Evolutionary conservation across 208 protist species (phyloP).

Genomic region (Zelonia costaricensis): DNA sequence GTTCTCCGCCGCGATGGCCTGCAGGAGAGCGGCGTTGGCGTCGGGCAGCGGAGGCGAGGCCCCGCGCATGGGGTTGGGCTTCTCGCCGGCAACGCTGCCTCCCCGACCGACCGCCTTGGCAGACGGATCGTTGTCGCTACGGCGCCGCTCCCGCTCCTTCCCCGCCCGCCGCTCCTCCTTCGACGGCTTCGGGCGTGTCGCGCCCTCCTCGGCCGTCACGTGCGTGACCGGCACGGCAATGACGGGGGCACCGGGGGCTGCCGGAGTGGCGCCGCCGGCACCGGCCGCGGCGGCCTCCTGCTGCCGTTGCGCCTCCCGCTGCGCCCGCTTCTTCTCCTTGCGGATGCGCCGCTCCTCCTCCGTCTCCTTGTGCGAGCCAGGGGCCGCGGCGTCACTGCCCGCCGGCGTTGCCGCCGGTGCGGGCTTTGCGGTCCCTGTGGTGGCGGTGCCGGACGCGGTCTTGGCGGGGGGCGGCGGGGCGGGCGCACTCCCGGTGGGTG

Average conservation of each 20-base stretch:
- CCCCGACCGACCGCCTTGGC: no score
- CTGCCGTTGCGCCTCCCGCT: conserved; percentile 41
- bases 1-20: conserved; percentile 59
- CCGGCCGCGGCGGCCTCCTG: conserved; percentile 17
- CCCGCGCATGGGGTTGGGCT: not conserved
- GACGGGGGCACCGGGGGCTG: conserved; percentile 8
- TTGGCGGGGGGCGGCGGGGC: not conserved
- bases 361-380: conserved; percentile 53
- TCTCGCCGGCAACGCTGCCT: no score
- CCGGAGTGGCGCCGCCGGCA: not conserved
- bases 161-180: conserved; percentile 23
- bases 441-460: not conserved
- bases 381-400: no score
- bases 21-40: conserved; percentile 28
- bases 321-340: conserved; percentile 59
- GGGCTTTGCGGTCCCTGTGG: not conserved
- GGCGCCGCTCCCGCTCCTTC: conserved; percentile 39
- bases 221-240: no score
- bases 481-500: not conserved
- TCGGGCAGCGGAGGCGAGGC: not conserved
- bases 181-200: conserved; percentile 1
- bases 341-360: conserved; percentile 74
- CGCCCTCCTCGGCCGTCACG: conserved; percentile 41
- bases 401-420: no score
- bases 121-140: not conserved